phyloP scores from a whole-genome alignment of 805 yeast genomes.

The Kodamaea sagamina region DNA sequence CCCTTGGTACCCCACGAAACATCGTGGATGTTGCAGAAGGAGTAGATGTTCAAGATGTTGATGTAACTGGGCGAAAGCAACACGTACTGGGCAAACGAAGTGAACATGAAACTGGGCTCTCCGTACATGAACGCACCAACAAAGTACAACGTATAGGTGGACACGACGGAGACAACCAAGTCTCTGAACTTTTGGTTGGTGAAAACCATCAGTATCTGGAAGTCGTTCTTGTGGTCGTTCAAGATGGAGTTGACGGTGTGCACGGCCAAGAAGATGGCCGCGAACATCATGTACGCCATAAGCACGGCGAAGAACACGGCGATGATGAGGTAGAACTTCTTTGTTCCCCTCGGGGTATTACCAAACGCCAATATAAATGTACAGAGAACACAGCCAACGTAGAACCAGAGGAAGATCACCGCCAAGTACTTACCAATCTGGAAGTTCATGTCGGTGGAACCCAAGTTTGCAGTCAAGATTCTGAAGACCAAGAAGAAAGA shows the following conservation, averaged over 20 bases:
- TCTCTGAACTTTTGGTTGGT: slow-evolving; percentile 78
- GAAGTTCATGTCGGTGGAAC: slow-evolving; percentile 59
- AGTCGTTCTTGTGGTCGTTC: slow-evolving; percentile 42
- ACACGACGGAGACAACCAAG: slow-evolving; percentile 77
- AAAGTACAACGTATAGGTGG: slow-evolving; percentile 82
- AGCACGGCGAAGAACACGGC: slow-evolving; percentile 80
- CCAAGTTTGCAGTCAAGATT: slow-evolving; percentile 80
- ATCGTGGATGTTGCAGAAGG: slow-evolving; percentile 95
- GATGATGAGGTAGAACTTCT: slow-evolving; percentile 70
- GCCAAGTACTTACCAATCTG: slow-evolving; percentile 76
- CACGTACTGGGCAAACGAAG: slow-evolving; percentile 82
- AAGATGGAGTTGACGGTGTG: slow-evolving; percentile 63
- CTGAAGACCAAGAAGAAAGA: slow-evolving; percentile 92
- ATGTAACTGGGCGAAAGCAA: slow-evolving; percentile 85
- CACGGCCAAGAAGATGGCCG: slow-evolving; percentile 79
- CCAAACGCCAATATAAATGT: slow-evolving; percentile 92
- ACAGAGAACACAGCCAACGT: slow-evolving; percentile 74
- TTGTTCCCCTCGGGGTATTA: slow-evolving; percentile 90
- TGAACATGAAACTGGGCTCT: slow-evolving; percentile 91
- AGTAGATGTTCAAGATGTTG: slow-evolving; percentile 89
- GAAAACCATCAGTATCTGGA: slow-evolving; percentile 51
- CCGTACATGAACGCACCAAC: slow-evolving; percentile 77
- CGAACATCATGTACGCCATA: slow-evolving; percentile 87
- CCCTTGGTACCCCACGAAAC: slow-evolving; percentile 98
- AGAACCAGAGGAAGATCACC: slow-evolving; percentile 81